Base-by-base conservation (phyloP, 495 filamentous ascomycete genomes). In the Sphaerosporella brunnea region DNA sequence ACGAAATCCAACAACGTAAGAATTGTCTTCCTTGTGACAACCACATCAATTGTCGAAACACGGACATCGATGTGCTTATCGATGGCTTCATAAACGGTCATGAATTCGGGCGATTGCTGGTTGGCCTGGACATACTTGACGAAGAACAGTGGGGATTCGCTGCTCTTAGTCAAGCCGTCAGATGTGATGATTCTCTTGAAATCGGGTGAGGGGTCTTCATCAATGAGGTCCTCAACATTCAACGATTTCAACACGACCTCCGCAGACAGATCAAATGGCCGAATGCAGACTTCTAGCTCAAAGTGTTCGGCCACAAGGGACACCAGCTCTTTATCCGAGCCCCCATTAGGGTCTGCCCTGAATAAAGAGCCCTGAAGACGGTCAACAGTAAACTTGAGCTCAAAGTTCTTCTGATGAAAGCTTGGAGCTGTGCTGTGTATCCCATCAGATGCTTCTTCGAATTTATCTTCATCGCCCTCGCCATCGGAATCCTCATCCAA, bases 141-240 rank as follows among this genome's bases (percentile, higher is more conserved):
- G 41, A 78, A 73, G 52, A 96, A 82, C 18, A 97, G 75, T 55
- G 90, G 83, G 49, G 81, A 80, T 35, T 80, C 69, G 49, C 79
- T 75, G 43, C 45, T 49, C 46, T 71, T 60, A 19, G 64, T 66
- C 37, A 85, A 75, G 10, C 73, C 70, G 47, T 74, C 67, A 3
- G 88, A 93, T 0, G 87, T 93, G 11, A 97, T 71, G 41, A 97
- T 90, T 37, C 82, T 84, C 67, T 92, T 93, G 72, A 97, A 97
- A 59, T 95, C 88, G 16, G 90, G 82, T 1, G 79, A 66, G 0
- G 85, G 83, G 51, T 90, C 82, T 44, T 87, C 78, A 51, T 87
- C 82, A 18, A 97, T 86, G 53, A 94, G 82, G 60, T 97, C 90
- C 53, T 96, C 90, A 26, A 97, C 74, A 16, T 78, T 84, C n/a